Evolutionary conservation across 805 yeast genomes (phyloP).

Genomic region (Zygosaccharomyces pseudorouxii): DNA sequence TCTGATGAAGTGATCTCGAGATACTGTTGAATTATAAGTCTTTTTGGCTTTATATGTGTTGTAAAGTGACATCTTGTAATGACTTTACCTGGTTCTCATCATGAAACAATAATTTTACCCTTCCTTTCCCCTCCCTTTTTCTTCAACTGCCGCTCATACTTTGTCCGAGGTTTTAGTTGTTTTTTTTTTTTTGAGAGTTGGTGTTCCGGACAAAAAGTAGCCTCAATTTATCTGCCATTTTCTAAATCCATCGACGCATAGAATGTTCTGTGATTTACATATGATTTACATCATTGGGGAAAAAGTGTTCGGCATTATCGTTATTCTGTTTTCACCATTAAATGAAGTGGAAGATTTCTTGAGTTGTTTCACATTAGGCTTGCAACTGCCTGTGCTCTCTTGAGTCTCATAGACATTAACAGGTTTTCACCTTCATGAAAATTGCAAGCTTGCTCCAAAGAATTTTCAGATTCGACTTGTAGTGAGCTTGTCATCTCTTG

Average conservation of each 20-base stretch:
- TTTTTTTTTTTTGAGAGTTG: background rate
- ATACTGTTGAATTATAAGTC: background rate
- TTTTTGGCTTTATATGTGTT: background rate
- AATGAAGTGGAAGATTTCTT: background rate
- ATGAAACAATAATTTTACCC: background rate
- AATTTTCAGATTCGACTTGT: constrained; percentile 7
- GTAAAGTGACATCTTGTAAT: background rate
- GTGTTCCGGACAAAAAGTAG: background rate
- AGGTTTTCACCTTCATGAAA: constrained; percentile 9
- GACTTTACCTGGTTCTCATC: background rate
- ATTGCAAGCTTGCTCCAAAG: constrained; percentile 7
- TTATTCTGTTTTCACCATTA: too few relatives aligned
- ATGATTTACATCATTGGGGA: background rate
- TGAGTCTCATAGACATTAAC: constrained; percentile 7
- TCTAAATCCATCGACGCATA: background rate
- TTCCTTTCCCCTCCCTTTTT: background rate
- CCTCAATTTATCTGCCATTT: background rate
- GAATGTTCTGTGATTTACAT: background rate
- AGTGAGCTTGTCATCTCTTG: constrained; percentile 8
- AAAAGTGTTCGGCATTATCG: background rate
- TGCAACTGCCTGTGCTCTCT: background rate
- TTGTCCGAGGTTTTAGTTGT: background rate
- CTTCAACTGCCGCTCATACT: constrained; percentile 2
- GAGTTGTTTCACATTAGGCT: background rate
- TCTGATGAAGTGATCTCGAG: background rate